Evolutionary conservation across 78 protist genomes (phyloP), one percentile per base, ranked within the genome.

Genomic region (slime mould (Dictyostelium discoideum)): DNA sequence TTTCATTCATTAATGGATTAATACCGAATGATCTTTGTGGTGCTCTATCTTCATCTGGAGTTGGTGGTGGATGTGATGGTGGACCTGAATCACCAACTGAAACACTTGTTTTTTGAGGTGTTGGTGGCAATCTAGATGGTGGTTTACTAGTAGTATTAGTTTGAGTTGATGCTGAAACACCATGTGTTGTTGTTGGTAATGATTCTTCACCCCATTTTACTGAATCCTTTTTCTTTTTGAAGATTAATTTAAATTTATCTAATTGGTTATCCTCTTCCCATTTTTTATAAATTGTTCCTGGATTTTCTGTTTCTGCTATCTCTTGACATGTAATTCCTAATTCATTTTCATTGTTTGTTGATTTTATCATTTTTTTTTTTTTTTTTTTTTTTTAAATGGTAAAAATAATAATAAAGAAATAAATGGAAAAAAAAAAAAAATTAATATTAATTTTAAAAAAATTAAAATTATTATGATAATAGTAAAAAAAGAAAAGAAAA

Each of bases 241-340:
- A 87, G 5, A 87, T 79, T 63, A 87, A 32, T 65, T 65, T 87
- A 79, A 24, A 63, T 79, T 46, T 74, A 24, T 46, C 50, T 10
- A 48, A 13, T 74, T 22, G 73, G 5, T 42, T 87, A 8, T 87
- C 93, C 2, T 44, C 26, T 40, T 87, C 93, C 86, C 83, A 87
- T 79, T 87, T 87, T 42, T 87, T 87, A 63, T 78, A 87, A 13
- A 87, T 77, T 65, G 24, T 7, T n/a, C 86, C 93, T 73, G 93
- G 93, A 60, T 60, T 20, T 42, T 87, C 93, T 42, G 63, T 79
- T 0, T 87, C 93, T 77, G 79, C 69, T 16, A 87, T 29, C 32
- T 87, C 93, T 54, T 60, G 85, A 60, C 16, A 87, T 14, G 11
- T 54, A 16, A 79, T 44, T 24, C 80, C 93, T 80, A 40, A 2